These are phyloP conservation scores for Sanghuangporus weigelae DNA, from an alignment of 1,284 basidiomycete species.

Conservation along the genomic window DNA sequence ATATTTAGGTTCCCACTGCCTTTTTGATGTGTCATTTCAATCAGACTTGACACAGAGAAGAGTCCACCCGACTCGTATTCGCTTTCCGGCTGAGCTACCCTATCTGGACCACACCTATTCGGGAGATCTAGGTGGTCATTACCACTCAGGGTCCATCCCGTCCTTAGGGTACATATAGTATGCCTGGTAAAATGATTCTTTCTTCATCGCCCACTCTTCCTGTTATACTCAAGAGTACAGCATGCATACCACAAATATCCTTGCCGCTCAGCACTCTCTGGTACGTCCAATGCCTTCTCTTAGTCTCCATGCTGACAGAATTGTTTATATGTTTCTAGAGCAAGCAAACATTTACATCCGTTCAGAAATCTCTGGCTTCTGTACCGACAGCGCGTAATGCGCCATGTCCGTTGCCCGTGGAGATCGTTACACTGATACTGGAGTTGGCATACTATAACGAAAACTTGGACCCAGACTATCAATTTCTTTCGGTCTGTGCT, in stretches of 20 bases:
- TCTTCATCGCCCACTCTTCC: background rate
- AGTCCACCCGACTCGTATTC: background rate
- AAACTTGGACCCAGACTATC: slow-evolving; percentile 31
- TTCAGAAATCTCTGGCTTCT: background rate
- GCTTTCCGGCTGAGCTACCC: background rate
- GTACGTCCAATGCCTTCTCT: background rate
- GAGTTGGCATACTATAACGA: slow-evolving; percentile 45
- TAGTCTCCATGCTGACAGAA: background rate
- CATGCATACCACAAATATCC: background rate
- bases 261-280: background rate
- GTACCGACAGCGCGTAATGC: background rate
- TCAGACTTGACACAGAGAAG: background rate
- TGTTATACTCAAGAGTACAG: background rate
- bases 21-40: background rate
- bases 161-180: background rate
- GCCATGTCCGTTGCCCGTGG: slow-evolving; percentile 41
- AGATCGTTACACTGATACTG: slow-evolving; percentile 57
- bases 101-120: background rate
- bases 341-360: background rate
- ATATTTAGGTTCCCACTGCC: background rate
- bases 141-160: background rate
- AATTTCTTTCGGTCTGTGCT: slow-evolving; percentile 45
- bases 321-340: background rate
- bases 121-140: background rate
- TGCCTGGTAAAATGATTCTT: background rate